phyloP scores from a whole-genome alignment of 169 alveolate species.

The Eimeria praecox region DNA sequence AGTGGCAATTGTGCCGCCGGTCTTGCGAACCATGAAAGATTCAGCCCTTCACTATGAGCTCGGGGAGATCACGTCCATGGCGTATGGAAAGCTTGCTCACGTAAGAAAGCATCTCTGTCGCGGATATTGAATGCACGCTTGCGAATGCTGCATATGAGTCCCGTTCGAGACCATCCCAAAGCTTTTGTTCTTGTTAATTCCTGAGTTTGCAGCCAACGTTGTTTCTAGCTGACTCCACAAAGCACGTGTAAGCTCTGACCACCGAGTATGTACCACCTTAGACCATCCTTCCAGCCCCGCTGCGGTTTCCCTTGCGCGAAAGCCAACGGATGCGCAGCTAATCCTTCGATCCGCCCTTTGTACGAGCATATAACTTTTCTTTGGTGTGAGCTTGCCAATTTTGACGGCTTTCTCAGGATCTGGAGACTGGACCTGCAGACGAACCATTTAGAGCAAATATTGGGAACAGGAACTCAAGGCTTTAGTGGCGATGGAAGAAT shows the following conservation, averaged over 20 bases:
- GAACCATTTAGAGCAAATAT: neutral
- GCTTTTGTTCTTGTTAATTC: neutral
- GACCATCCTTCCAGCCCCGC: neutral
- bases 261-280: neutral
- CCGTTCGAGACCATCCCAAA: neutral
- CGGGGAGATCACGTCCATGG: neutral
- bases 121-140: neutral
- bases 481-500: constrained; percentile 53
- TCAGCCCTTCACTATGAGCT: neutral
- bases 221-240: constrained; percentile 27
- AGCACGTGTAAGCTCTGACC: constrained; percentile 13
- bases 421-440: constrained; percentile 53
- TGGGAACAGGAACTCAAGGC: constrained; percentile 38
- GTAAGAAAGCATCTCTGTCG: neutral
- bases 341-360: neutral
- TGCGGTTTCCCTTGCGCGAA: neutral
- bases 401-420: neutral
- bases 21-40: neutral
- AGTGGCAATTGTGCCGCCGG: neutral
- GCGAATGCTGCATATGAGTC: neutral
- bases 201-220: constrained; percentile 28
- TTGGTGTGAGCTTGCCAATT: neutral
- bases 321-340: neutral
- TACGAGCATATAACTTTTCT: neutral
- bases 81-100: neutral